These are phyloP conservation scores for Nemania sp. DNA, from an alignment of 2,329 filamentous ascomycete genomes.

Conservation along the genomic window DNA sequence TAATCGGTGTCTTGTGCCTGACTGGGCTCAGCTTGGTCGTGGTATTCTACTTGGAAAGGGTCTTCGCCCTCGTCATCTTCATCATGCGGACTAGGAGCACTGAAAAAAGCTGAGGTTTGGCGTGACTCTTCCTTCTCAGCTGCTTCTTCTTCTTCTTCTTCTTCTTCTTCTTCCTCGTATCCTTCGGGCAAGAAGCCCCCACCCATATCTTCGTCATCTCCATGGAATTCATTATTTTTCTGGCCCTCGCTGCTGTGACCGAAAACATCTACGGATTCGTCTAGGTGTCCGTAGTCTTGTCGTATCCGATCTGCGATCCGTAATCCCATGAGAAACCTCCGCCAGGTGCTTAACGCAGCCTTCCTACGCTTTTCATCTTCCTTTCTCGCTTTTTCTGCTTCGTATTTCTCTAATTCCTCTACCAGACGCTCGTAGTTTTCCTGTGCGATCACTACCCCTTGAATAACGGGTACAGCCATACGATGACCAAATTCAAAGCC, in stretches of 20 bases:
- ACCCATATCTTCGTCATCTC: conserved; percentile 61
- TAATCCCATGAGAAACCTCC: conserved; percentile 87
- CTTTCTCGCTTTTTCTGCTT: conserved; percentile 78
- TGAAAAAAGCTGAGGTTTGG: conserved; percentile 46
- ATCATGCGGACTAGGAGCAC: conserved; percentile 38
- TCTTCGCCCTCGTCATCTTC: conserved; percentile 46
- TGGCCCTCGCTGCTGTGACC: conserved; percentile 58
- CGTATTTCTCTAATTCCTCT: conserved; percentile 82
- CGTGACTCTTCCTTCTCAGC: conserved; percentile 33
- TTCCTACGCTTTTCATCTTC: conserved; percentile 87
- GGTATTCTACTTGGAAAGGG: conserved; percentile 49
- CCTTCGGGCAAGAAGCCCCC: conserved; percentile 68
- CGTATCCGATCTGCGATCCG: conserved; percentile 82
- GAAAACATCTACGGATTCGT: conserved; percentile 65
- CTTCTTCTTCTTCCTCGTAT: conserved; percentile 45
- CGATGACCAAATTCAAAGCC: conserved; percentile 97
- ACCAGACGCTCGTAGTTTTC: conserved; percentile 81
- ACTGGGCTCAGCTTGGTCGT: conserved; percentile 35
- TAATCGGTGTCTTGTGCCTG: conserved; percentile 21
- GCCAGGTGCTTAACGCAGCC: conserved; percentile 80
- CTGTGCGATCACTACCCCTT: conserved; percentile 87
- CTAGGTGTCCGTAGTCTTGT: conserved; percentile 78
- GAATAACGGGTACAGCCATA: conserved; percentile 91
- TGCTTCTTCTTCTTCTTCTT: conserved; percentile 44
- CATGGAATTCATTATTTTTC: neutral